These are phyloP conservation scores for Neolentinus lepideus DNA, from an alignment of 1,284 basidiomycete species.

Conservation along the genomic window DNA sequence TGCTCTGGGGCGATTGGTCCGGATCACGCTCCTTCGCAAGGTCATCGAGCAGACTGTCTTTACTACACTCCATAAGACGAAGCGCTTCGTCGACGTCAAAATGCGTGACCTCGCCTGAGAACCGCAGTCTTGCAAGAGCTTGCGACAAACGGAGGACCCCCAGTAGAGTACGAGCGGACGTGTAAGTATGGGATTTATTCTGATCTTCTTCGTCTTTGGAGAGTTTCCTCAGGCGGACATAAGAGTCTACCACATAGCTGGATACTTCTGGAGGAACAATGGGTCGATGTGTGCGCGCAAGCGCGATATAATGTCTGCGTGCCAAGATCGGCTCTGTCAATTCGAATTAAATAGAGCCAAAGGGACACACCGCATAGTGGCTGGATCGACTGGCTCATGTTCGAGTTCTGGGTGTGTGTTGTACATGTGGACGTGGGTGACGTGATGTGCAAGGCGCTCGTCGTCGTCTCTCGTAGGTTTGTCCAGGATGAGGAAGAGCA, in stretches of 20 bases:
- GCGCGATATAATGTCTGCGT: constrained; percentile 88
- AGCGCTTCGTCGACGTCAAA: constrained; percentile 96
- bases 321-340: constrained; percentile 4
- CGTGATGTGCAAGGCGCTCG: constrained; percentile 93
- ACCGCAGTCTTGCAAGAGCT: constrained; percentile 88
- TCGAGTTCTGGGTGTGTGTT: constrained; percentile 84
- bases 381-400: constrained; percentile 79
- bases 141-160: constrained; percentile 93
- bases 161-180: constrained; percentile 94
- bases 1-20: constrained; percentile 74
- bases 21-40: constrained; percentile 55
- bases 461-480: constrained; percentile 93
- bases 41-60: constrained; percentile 83
- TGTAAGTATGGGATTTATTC: constrained; percentile 89
- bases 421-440: constrained; percentile 98
- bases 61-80: constrained; percentile 94
- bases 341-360: not conserved
- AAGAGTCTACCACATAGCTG: constrained; percentile 91
- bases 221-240: constrained; percentile 90
- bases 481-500: constrained; percentile 96
- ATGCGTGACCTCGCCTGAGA: constrained; percentile 73
- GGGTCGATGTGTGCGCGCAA: constrained; percentile 86
- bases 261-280: constrained; percentile 84
- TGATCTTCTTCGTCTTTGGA: constrained; percentile 89
- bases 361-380: constrained; percentile 71